Conservation (phyloP, 495 filamentous ascomycete genomes). For the Neurospora africana region DNA sequence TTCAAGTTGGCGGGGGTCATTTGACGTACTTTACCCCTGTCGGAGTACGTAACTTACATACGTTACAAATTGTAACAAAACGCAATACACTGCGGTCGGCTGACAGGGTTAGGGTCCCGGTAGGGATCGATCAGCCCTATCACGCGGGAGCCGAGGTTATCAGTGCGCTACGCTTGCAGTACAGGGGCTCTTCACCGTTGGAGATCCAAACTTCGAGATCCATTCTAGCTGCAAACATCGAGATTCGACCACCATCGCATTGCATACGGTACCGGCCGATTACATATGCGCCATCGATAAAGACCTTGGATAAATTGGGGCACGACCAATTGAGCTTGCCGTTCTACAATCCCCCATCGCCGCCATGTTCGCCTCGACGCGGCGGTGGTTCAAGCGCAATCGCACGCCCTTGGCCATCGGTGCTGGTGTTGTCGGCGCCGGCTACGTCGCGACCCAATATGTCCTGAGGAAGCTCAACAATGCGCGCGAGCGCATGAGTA, state of each 20-base stretch:
- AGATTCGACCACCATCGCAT: neutral
- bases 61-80: neutral
- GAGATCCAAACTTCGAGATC: neutral
- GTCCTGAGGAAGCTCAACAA: conserved; percentile 81
- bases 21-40: neutral
- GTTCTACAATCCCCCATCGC: neutral
- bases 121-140: neutral
- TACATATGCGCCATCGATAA: neutral
- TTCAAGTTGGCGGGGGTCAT: neutral
- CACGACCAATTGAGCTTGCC: neutral
- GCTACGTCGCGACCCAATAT: conserved; percentile 90
- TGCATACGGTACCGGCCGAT: neutral
- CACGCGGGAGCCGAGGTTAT: neutral
- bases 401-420: conserved; percentile 80
- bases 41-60: neutral
- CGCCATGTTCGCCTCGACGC: conserved; percentile 71
- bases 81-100: neutral
- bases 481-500: conserved; percentile 87
- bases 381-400: conserved; percentile 86
- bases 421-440: conserved; percentile 73
- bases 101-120: neutral
- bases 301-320: neutral
- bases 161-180: neutral
- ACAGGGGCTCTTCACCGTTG: neutral
- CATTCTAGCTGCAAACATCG: neutral